These are phyloP conservation scores for Rhododendron williamsianum DNA, from an alignment of 148 eudicot genomes.

Conservation along the genomic window DNA sequence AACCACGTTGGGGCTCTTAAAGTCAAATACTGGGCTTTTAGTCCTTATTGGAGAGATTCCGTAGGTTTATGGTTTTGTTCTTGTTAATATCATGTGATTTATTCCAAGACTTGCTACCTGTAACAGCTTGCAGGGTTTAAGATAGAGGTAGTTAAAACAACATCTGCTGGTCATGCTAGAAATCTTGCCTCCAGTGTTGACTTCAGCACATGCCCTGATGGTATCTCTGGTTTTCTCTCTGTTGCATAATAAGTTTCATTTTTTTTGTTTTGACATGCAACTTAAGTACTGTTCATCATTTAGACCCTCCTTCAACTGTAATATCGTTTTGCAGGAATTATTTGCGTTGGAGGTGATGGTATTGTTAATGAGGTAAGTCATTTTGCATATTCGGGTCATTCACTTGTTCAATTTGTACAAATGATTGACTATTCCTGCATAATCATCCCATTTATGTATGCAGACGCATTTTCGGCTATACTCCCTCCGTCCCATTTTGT, in stretches of 20 bases:
- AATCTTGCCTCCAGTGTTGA: slow-evolving; percentile 83
- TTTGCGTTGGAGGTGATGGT: slow-evolving; percentile 99
- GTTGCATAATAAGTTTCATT: neutral
- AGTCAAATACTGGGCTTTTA: neutral
- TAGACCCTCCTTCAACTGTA: slow-evolving; percentile 1
- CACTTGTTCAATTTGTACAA: neutral
- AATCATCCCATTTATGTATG: neutral
- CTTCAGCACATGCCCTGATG: slow-evolving; percentile 96
- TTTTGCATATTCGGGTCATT: neutral
- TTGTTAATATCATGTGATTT: slow-evolving; percentile 14
- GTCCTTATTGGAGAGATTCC: neutral
- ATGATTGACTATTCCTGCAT: neutral
- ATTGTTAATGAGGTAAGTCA: slow-evolving; percentile 84
- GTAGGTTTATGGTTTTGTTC: neutral
- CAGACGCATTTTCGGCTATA: neutral
- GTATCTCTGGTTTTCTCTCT: slow-evolving; percentile 27
- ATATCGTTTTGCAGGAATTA: slow-evolving; percentile 49
- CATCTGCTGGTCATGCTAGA: slow-evolving; percentile 94
- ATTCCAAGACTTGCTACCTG: slow-evolving; percentile 22
- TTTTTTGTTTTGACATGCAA: neutral
- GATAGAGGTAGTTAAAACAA: slow-evolving; percentile 90
- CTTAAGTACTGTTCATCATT: neutral
- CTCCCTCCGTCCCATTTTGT: neutral
- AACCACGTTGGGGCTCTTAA: neutral
- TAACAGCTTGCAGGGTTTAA: slow-evolving; percentile 95